A percentile compares a stretch with the other conserved stretches of the same genome.
phyloP scores from a whole-genome alignment of 2,329 filamentous ascomycete species.

The Cytospora schulzeri region DNA sequence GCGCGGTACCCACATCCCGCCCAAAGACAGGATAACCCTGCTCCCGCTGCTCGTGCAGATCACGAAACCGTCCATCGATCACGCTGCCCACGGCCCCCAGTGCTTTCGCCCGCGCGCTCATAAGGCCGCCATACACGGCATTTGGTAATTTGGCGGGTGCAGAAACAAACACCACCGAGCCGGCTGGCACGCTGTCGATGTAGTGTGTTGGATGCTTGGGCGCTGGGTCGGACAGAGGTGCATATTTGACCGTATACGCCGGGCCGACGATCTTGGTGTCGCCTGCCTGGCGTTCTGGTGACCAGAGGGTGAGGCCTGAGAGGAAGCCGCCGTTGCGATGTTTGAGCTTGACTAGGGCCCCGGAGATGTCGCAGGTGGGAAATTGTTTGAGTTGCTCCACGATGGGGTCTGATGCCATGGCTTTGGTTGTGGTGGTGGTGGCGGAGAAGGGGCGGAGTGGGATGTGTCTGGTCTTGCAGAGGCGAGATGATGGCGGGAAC shows the following conservation, averaged over 20 bases:
- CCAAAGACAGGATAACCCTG: constrained; percentile 50
- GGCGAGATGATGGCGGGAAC: background rate
- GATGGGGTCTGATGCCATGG: constrained; percentile 33
- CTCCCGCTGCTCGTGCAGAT: constrained; percentile 55
- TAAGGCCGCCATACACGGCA: constrained; percentile 57
- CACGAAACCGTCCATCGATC: constrained; percentile 55
- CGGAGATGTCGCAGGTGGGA: constrained; percentile 52
- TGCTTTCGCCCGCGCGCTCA: constrained; percentile 50
- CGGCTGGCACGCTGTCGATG: constrained; percentile 52
- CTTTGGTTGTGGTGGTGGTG: background rate
- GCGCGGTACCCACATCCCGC: constrained; percentile 47
- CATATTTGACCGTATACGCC: constrained; percentile 58
- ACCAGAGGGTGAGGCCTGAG: constrained; percentile 56
- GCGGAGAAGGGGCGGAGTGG: constrained; percentile 1
- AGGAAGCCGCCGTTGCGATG: constrained; percentile 55
- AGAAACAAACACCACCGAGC: constrained; percentile 54
- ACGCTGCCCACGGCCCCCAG: constrained; percentile 50
- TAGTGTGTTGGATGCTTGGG: constrained; percentile 51
- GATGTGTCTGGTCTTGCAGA: background rate
- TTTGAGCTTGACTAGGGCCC: constrained; percentile 54
- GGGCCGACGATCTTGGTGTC: constrained; percentile 56
- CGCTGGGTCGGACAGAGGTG: constrained; percentile 46
- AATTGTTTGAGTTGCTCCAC: constrained; percentile 38
- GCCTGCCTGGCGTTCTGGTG: constrained; percentile 52
- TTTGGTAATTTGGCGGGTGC: constrained; percentile 49